Evolutionary conservation across 768 basidiomycete genomes (phyloP), one percentile per base, ranked within the genome.

Genomic region (Punctularia strigosozonata): DNA sequence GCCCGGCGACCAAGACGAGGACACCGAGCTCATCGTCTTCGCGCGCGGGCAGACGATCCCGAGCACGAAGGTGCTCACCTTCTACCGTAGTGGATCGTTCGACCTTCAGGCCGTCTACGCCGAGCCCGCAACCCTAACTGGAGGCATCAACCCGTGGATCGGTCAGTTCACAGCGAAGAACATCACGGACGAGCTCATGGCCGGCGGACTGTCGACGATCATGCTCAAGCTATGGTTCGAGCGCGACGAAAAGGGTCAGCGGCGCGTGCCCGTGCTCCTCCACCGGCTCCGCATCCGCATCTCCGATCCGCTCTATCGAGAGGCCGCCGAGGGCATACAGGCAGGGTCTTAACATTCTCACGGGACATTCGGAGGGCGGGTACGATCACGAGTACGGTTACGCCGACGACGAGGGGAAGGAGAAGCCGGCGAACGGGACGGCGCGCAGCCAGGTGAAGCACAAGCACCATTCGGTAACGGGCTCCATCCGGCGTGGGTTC

Each of bases 21-120:
- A 95, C 60, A 88, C 82, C 22, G 88, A 94, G 58, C 74, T 98
- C 44, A 68, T 80, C 47, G 88, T 97, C 31, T 97, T 92, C 77
- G 82, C 85, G 37, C 69, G 68, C 31, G 83, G 81, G 39, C 94
- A 97, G 62, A 51, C 61, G 31, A 71, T 94, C 44, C 95, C 95
- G 4, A 92, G 89, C 18, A 94, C 91, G 56, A 97, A 97, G 64
- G 77, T 92, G 46, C 75, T 98, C 49, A 89, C 89, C 4, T 95
- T 97, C 73, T 86, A 89, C 61, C 81, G 94, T 57, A 81, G 79
- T 51, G 78, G 80, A 26, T 58, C 81, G 3, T 99, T 99, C 65
- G 82, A 86, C 32, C 70, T 99, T 52, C 82, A 92, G 60, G 84
- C 88, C 2, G 61, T 63, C 31, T 98, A 98, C 59, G 80, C 77